These are phyloP conservation scores for Exophiala bonariae DNA, from an alignment of 2,329 filamentous ascomycete species.

Conservation along the genomic window DNA sequence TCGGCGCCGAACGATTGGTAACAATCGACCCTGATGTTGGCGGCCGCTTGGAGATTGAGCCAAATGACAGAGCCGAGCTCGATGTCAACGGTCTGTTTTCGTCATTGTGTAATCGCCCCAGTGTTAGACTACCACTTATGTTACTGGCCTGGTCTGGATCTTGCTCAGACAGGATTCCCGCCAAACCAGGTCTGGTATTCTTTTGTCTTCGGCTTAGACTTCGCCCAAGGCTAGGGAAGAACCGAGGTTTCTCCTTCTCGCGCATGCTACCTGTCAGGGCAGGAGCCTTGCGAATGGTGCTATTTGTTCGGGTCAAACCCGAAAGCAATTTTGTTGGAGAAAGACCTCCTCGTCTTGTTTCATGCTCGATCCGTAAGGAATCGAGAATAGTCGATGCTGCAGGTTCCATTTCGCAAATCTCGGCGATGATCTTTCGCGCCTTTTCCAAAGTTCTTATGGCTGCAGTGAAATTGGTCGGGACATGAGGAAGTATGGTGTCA, in stretches of 20 bases:
- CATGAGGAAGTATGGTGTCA: constrained; percentile 69
- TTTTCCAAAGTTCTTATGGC: constrained; percentile 68
- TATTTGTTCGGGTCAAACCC: constrained; percentile 24
- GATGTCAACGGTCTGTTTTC: constrained; percentile 27
- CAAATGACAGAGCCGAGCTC: constrained; percentile 18
- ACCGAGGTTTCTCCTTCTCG: constrained; percentile 23
- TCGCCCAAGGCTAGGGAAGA: constrained; percentile 26
- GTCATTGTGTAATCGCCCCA: constrained; percentile 16
- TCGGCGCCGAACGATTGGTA: constrained; percentile 20
- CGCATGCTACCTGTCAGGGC: constrained; percentile 22
- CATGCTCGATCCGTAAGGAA: constrained; percentile 28
- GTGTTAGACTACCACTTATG: neutral
- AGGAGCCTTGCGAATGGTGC: constrained; percentile 26
- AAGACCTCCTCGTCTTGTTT: constrained; percentile 23
- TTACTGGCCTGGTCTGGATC: constrained; percentile 27
- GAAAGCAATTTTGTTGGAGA: constrained; percentile 28
- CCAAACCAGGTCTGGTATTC: constrained; percentile 19
- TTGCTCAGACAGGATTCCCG: constrained; percentile 26
- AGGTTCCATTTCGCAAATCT: constrained; percentile 92
- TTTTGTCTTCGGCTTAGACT: constrained; percentile 26
- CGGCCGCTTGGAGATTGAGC: constrained; percentile 16
- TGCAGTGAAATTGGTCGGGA: constrained; percentile 24
- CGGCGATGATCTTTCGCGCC: constrained; percentile 88
- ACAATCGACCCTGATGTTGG: constrained; percentile 20
- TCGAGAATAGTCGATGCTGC: constrained; percentile 47